Evolutionary conservation across 306 rosid species (phyloP).

Genomic region (Lupinus albus): DNA sequence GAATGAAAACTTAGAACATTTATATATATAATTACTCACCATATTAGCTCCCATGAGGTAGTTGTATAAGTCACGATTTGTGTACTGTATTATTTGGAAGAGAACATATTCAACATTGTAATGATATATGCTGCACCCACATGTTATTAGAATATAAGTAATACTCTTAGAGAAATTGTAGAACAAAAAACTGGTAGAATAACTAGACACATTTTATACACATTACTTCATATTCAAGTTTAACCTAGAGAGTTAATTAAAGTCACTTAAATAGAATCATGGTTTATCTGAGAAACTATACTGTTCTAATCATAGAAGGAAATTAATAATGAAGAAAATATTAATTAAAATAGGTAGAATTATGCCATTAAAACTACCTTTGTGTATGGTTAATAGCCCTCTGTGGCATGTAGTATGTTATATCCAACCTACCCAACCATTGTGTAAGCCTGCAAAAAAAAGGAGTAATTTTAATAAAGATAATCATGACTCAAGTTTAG

Average conservation of each 20-base stretch:
- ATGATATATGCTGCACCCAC: conserved; percentile 6
- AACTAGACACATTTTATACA: neutral
- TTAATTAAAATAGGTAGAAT: neutral
- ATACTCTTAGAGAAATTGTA: neutral
- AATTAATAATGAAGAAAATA: neutral
- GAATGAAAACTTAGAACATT: too few relatives aligned
- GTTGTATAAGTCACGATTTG: conserved; percentile 12
- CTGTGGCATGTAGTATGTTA: neutral
- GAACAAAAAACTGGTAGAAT: neutral
- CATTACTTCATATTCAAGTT: neutral
- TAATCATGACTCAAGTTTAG: neutral
- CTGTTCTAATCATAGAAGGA: neutral
- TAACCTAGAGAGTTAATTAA: too few relatives aligned
- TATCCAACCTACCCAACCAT: conserved; percentile 15
- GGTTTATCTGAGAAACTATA: too few relatives aligned
- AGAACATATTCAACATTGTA: neutral
- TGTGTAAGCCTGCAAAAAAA: conserved; percentile 38
- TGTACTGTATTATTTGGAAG: neutral
- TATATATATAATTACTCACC: conserved; percentile 27
- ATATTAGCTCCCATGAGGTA: neutral
- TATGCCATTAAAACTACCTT: conserved; percentile 18
- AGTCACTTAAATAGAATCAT: neutral
- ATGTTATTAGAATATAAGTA: neutral
- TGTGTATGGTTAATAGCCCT: neutral
- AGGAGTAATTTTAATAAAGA: conserved; percentile 17